Conservation (phyloP, 2,329 filamentous ascomycete species). For the Karstenula rhodostoma region DNA sequence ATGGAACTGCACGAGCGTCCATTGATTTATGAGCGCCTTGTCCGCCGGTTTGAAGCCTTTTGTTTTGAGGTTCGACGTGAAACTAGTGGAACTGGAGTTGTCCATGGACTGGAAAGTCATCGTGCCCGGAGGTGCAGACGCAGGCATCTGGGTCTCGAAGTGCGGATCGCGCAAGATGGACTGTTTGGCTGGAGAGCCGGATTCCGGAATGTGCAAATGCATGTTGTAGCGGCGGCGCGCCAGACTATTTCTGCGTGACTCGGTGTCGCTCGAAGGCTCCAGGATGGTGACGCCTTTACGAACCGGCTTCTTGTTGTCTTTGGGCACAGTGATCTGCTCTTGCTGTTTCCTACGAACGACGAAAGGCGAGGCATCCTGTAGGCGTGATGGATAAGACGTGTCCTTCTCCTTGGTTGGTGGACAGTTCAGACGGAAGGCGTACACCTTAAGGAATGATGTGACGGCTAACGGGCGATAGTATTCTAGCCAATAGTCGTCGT, state of each 20-base stretch:
- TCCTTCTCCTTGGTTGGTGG: conserved; percentile 82
- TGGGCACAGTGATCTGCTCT: conserved; percentile 67
- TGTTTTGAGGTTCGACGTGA: conserved; percentile 34
- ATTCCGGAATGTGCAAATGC: conserved; percentile 35
- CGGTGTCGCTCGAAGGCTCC: conserved; percentile 61
- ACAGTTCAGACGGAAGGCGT: conserved; percentile 84
- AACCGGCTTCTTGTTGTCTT: conserved; percentile 67
- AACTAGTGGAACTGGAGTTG: conserved; percentile 39
- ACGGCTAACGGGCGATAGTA: conserved; percentile 91
- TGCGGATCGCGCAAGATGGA: conserved; percentile 54
- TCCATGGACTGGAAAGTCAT: conserved; percentile 34
- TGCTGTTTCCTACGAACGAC: conserved; percentile 68
- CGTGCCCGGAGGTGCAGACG: conserved; percentile 25
- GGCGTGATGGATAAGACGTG: conserved; percentile 73
- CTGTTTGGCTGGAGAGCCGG: conserved; percentile 48
- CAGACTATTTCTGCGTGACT: conserved; percentile 28
- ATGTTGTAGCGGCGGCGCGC: conserved; percentile 30
- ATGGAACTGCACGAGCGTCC: conserved; percentile 87
- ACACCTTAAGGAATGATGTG: conserved; percentile 91
- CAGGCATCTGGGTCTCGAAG: conserved; percentile 42
- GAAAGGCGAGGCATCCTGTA: conserved; percentile 89
- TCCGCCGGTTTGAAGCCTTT: conserved; percentile 65
- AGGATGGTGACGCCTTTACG: conserved; percentile 76
- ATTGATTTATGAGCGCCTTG: conserved; percentile 83
- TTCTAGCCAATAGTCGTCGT: conserved; percentile 97